Base-by-base conservation (phyloP, 148 eudicot genomes). In the Rhododendron kiyosumense region DNA sequence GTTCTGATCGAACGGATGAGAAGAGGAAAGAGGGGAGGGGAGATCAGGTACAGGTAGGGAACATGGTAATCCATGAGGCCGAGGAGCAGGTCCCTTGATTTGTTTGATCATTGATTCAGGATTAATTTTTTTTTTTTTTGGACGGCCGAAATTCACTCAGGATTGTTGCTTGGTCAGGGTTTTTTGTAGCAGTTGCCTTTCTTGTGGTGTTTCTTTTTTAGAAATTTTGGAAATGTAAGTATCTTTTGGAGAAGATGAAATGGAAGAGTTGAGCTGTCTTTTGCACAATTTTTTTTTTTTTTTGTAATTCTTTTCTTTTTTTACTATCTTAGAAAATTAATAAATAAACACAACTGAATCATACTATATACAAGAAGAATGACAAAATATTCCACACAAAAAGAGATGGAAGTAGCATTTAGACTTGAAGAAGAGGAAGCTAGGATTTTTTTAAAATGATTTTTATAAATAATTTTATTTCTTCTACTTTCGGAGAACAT, bases 181-280 rank as follows among this genome's bases (percentile, higher is more conserved):
- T 17, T 20, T 59, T 59, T 59, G 1, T 22, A 59, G 65, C 22
- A 22, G 1, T 18, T 59, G 22, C 7, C 26, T n/a, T 59, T 57
- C 7, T 30, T 9, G 59, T 78, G 36, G 41, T 49, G 22, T 32
- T 34, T 9, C 77, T 85, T 18, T 17, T n/a, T 57, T 5, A 14
- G n/a, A 61, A 88, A 28, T 85, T 79, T 26, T 54, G 87, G 80
- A 82, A 85, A 80, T 85, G 89, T 85, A 51, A 46, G 26, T 85
- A 77, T 49, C 54, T 83, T 54, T 65, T 49, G 74, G 87, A 81
- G 74, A 73, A 73, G 30, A 26, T 67, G 73, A 67, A 83, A 76
- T 82, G 59, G 75, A 83, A 75, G 11, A 49, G 28, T 67, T 85
- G 36, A 77, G 85, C 22, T 80, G 38, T 28, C 10, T 38, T 24